These are phyloP conservation scores for Penicillium daleae DNA, from an alignment of 495 filamentous ascomycete genomes.

Conservation along the genomic window DNA sequence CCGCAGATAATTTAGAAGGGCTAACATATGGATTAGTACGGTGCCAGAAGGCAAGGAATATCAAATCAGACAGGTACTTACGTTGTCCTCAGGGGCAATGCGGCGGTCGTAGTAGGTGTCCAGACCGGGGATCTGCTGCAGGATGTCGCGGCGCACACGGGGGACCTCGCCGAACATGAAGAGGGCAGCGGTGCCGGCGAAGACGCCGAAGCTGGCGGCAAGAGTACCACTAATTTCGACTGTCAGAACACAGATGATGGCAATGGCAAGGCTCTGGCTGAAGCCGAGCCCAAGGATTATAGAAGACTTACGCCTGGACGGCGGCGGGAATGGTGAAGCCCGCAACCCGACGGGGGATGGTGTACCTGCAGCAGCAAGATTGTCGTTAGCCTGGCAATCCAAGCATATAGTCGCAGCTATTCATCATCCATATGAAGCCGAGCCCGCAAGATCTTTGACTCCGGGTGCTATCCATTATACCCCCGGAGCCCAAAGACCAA, in stretches of 20 bases:
- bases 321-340: slow-evolving; percentile 52
- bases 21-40: slow-evolving; percentile 35
- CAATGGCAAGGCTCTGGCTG: neutral
- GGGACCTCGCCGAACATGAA: slow-evolving; percentile 75
- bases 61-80: slow-evolving; percentile 29
- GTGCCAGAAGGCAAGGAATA: neutral
- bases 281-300: neutral
- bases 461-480: slow-evolving; percentile 1
- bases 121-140: slow-evolving; percentile 64
- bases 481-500: neutral
- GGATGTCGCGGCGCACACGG: slow-evolving; percentile 67
- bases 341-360: slow-evolving; percentile 48
- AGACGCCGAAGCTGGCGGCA: slow-evolving; percentile 61
- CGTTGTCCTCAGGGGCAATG: slow-evolving; percentile 67
- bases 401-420: neutral
- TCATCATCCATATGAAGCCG: neutral
- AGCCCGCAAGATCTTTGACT: neutral
- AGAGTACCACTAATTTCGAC: slow-evolving; percentile 51
- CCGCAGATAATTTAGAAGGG: slow-evolving; percentile 46
- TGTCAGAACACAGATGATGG: slow-evolving; percentile 14
- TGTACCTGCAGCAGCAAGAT: slow-evolving; percentile 49
- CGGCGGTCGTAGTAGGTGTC: slow-evolving; percentile 60
- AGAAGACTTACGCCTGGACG: slow-evolving; percentile 53
- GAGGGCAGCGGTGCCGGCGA: slow-evolving; percentile 64
- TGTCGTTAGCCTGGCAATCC: slow-evolving; percentile 18